Evolutionary conservation across 2,329 filamentous ascomycete genomes (phyloP).

Genomic region (Beauveria pseudobassiana): DNA sequence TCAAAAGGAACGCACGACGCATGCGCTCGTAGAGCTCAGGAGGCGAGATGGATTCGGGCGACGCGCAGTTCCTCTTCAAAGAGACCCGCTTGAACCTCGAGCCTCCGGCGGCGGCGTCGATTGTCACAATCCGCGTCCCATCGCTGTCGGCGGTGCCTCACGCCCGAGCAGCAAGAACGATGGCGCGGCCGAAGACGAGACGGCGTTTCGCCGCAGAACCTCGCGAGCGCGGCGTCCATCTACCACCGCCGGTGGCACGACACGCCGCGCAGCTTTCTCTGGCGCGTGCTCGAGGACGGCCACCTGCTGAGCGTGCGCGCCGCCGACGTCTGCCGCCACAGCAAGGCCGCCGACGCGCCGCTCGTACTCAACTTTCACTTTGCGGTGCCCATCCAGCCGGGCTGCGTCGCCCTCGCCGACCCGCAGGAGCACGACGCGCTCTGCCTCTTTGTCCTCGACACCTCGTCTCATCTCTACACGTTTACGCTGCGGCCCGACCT

Average conservation of each 20-base stretch:
- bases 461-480: constrained; percentile 72
- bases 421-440: constrained; percentile 69
- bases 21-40: constrained; percentile 27
- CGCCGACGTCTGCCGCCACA: constrained; percentile 69
- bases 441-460: constrained; percentile 72
- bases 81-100: constrained; percentile 82
- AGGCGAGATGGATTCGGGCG: constrained; percentile 58
- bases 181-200: constrained; percentile 55
- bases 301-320: constrained; percentile 75
- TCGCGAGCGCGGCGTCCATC: constrained; percentile 73
- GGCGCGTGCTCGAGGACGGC: constrained; percentile 78
- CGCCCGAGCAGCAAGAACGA: constrained; percentile 32
- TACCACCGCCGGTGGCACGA: constrained; percentile 73
- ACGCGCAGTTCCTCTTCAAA: constrained; percentile 67
- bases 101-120: constrained; percentile 58
- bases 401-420: constrained; percentile 79
- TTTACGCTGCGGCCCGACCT: constrained; percentile 76
- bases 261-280: constrained; percentile 80
- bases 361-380: constrained; percentile 75
- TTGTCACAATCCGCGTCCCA: constrained; percentile 63
- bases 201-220: constrained; percentile 61
- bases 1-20: background rate
- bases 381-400: constrained; percentile 60
- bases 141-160: constrained; percentile 34
- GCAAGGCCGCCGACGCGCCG: constrained; percentile 59